A percentile compares a stretch with the other conserved stretches of the same genome.
Evolutionary conservation across 441 rosid species (phyloP).

Genomic region (Cnidoscolus chayamansa): DNA sequence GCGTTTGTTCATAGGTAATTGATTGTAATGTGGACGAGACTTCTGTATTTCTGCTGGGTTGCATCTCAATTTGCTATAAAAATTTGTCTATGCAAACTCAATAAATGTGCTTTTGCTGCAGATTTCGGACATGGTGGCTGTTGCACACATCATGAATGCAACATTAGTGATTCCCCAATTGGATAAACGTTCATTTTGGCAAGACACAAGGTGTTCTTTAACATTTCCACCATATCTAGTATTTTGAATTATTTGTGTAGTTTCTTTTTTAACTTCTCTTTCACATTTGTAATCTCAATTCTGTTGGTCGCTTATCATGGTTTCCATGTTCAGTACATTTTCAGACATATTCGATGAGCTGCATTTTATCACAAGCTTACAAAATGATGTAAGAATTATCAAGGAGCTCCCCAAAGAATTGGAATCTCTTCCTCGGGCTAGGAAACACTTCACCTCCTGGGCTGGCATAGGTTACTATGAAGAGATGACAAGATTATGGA

Average conservation of each 20-base stretch:
- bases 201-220: conserved; percentile 73
- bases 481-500: conserved; percentile 71
- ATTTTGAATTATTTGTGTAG: neutral
- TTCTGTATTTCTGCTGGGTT: conserved; percentile 8
- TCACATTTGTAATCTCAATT: neutral
- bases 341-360: conserved; percentile 80
- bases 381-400: conserved; percentile 66
- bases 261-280: neutral
- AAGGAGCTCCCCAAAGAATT: conserved; percentile 72
- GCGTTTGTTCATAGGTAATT: neutral
- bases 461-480: conserved; percentile 69
- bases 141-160: conserved; percentile 92
- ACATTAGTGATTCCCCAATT: conserved; percentile 87
- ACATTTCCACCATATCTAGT: neutral
- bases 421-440: conserved; percentile 67
- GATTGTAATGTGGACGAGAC: neutral
- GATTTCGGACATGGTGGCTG: conserved; percentile 95
- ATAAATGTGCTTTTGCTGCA: conserved; percentile 29
- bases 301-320: conserved; percentile 19
- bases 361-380: conserved; percentile 61
- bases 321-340: conserved; percentile 48
- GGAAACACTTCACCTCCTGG: conserved; percentile 94
- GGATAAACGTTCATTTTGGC: conserved; percentile 91
- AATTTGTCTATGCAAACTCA: conserved; percentile 9
- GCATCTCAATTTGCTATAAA: conserved; percentile 2